Conservation (phyloP, 176 grass and related monocot genomes). For the Oryza rufipogon region DNA sequence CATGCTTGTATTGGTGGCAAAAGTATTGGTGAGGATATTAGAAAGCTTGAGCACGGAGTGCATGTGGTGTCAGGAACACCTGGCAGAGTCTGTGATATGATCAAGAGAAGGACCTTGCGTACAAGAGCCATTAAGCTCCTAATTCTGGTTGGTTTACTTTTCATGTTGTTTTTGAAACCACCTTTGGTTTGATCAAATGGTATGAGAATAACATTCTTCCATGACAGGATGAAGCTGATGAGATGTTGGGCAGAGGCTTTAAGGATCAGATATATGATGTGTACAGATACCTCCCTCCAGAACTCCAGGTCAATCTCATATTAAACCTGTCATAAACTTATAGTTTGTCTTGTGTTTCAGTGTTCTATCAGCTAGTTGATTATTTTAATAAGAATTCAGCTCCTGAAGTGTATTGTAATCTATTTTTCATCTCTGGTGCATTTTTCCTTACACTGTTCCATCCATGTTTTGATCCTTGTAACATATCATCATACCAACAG, state of each 20-base stretch:
- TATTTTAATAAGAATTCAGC: background rate
- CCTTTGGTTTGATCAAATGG: background rate
- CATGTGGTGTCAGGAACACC: slow-evolving; percentile 90
- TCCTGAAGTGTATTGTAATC: background rate
- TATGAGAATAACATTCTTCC: background rate
- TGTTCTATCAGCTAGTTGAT: background rate
- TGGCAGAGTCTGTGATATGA: slow-evolving; percentile 84
- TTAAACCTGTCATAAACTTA: background rate
- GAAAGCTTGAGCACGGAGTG: slow-evolving; percentile 79
- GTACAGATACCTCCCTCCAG: slow-evolving; percentile 85
- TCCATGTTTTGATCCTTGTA: background rate
- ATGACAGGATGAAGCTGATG: slow-evolving; percentile 89
- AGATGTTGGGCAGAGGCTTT: slow-evolving; percentile 92
- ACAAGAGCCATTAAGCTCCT: slow-evolving; percentile 89
- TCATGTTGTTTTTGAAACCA: background rate
- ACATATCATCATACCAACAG: background rate
- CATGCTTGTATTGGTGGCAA: slow-evolving; percentile 89
- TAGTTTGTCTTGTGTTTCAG: background rate
- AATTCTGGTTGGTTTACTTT: slow-evolving; percentile 56
- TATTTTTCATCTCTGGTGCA: background rate
- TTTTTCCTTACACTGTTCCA: background rate
- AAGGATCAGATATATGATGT: slow-evolving; percentile 97
- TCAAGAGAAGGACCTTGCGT: slow-evolving; percentile 80
- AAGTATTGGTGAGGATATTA: slow-evolving; percentile 81
- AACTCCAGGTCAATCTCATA: slow-evolving; percentile 65